phyloP scores from a whole-genome alignment of 805 yeast genomes.

The Metschnikowia matae region DNA sequence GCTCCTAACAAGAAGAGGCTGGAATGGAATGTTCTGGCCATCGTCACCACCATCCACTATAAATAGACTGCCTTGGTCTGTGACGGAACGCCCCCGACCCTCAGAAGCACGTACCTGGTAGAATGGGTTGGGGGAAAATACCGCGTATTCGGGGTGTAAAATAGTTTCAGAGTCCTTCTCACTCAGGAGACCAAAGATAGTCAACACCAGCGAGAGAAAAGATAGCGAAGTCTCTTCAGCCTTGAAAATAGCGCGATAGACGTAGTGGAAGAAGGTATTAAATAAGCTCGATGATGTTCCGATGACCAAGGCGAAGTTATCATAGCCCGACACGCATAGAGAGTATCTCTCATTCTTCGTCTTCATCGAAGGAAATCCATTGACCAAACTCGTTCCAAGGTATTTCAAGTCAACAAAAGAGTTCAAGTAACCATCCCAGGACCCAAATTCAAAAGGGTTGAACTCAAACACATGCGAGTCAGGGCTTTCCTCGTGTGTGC shows the following conservation, averaged over 20 bases:
- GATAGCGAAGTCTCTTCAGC: slow-evolving; percentile 10
- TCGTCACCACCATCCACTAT: slow-evolving; percentile 49
- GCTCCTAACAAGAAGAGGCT: slow-evolving; percentile 35
- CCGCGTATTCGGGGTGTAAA: slow-evolving; percentile 56
- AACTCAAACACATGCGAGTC: slow-evolving; percentile 52
- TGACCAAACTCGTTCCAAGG: slow-evolving; percentile 45
- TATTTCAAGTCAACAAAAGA: slow-evolving; percentile 49
- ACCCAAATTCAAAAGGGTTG: slow-evolving; percentile 64
- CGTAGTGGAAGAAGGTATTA: slow-evolving; percentile 44
- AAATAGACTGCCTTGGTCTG: slow-evolving; percentile 22
- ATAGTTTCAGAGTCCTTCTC: slow-evolving; percentile 22
- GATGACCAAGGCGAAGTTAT: slow-evolving; percentile 55
- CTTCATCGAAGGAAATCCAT: slow-evolving; percentile 37
- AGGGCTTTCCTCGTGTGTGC: slow-evolving; percentile 21
- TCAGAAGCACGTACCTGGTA: slow-evolving; percentile 15
- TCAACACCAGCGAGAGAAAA: slow-evolving; percentile 11
- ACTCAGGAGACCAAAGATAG: slow-evolving; percentile 12
- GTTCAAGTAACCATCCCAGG: slow-evolving; percentile 51
- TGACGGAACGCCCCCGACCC: slow-evolving; percentile 16
- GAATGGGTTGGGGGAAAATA: slow-evolving; percentile 62
- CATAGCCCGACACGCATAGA: slow-evolving; percentile 50
- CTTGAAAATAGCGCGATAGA: slow-evolving; percentile 37
- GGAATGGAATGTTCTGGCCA: slow-evolving; percentile 46
- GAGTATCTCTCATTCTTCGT: slow-evolving; percentile 22
- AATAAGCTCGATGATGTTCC: slow-evolving; percentile 65